Evolutionary conservation across 2,329 filamentous ascomycete genomes (phyloP), one percentile per base, ranked within the genome.

Genomic region (Metarhizium robertsii): DNA sequence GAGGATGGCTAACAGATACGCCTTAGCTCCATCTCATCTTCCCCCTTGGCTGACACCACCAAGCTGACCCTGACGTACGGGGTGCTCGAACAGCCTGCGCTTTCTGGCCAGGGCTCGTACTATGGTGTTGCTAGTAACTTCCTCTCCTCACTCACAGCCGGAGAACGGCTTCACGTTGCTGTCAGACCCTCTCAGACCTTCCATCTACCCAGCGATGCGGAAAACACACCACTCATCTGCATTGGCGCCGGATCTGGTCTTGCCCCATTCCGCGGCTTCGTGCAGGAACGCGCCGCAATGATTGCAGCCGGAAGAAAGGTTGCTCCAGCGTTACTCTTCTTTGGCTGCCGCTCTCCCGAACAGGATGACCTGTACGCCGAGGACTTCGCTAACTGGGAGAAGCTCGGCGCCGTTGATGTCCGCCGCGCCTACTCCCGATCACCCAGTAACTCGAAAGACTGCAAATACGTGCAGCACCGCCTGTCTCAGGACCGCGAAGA

Each of bases 11-110:
- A 7, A 14, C 10, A 30, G 8, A 48, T 29, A 48, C 25, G 6
- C 4, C 14, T 3, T 54, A 75, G 73, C 62, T 88, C 84, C 36
- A 90, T 92, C 64, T 90, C 87, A 0, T 90, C 87, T 0, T 89
- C 87, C 0, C 86, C 87, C 0, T 74, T 89, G 0, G 75, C 73
- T 59, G 77, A 85, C 58, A 74, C 80, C 0, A 72, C 71, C 11
- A 75, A 75, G 56, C 79, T 80, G 52, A 84, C 85, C 0, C 76
- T 92, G 30, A 90, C 86, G 3, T 90, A 87, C 71, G 78, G 79
- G 3, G 78, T 91, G 1, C 76, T 88, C 52, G 77, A 85, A 50
- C 74, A 73, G 2, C 78, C 79, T 0, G 78, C 83, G 0, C 71
- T 77, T 11, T 74, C 77, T 2, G 74, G 73, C 52, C 73, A 74